Evolutionary conservation across 306 rosid genomes (phyloP), one percentile per base, ranked within the genome.

Genomic region (Pueraria montana): DNA sequence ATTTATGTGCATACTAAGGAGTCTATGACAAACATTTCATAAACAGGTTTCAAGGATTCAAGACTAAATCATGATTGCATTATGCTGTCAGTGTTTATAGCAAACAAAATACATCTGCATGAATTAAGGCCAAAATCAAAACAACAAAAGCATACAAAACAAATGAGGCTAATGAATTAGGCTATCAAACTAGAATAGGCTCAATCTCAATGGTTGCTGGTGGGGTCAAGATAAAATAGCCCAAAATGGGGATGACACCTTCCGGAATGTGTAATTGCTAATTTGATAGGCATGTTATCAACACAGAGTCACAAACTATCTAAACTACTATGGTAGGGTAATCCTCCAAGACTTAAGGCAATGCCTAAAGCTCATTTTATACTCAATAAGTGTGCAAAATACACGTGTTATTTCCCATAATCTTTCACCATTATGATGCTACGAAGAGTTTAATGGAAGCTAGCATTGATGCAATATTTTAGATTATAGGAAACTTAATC

Each of bases 11-110:
- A 59, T 24, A 9, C 9, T 10, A 23, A 21, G 62, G 27, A 55
- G 32, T 21, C 6, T 56, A 56, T n/a, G n/a, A 56, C 0, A 56
- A 5, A 14, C 56, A 56, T 21, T 56, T 56, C 64, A 56, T 10
- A 56, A 55, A 55, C 62, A 55, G 24, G 61, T n/a, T 53, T 53
- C 27, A 18, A 8, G 64, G 64, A 56, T 56, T 56, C 30, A 56
- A 56, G 64, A 56, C 64, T 21, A 23, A 56, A 56, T 21, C 64
- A 56, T 21, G 32, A 56, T 10, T 10, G 32, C 16, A 56, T 4
- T 56, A 56, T 20, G 20, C 13, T 55, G 62, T 55, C 62, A 2
- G 5, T 0, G 21, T 53, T 53, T 8, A 53, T 50, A 17, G 21
- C 58, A 55, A 20, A 55, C 27, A 56, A 56, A 21, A 56, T 56